Evolutionary conservation across 2,329 filamentous ascomycete species (phyloP).

Genomic region (Colletotrichum higginsianum): DNA sequence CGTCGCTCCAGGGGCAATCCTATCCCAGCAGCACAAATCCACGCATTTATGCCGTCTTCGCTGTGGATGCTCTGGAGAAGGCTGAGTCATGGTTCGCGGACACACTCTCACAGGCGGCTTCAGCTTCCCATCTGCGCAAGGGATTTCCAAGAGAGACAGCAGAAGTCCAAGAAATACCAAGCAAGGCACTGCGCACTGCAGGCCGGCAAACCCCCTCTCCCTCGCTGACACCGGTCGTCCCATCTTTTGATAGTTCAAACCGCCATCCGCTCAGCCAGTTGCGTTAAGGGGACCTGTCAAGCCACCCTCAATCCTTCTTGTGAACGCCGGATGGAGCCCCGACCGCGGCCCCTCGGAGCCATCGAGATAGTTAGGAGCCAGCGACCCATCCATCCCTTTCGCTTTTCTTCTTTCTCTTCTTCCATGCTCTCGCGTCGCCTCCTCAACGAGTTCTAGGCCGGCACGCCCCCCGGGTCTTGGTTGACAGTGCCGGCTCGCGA

Average conservation of each 20-base stretch:
- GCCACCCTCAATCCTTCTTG: slow-evolving; percentile 18
- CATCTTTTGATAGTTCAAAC: slow-evolving; percentile 32
- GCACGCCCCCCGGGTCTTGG: neutral
- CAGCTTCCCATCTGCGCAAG: slow-evolving; percentile 24
- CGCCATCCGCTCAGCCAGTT: slow-evolving; percentile 21
- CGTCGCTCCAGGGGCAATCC: slow-evolving; percentile 36
- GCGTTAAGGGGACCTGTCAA: slow-evolving; percentile 18
- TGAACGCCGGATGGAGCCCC: slow-evolving; percentile 10
- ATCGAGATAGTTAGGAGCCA: neutral
- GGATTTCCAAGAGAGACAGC: slow-evolving; percentile 5
- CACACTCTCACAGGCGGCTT: slow-evolving; percentile 14
- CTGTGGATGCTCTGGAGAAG: slow-evolving; percentile 40
- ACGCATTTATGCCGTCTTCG: slow-evolving; percentile 14
- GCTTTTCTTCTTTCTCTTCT: neutral
- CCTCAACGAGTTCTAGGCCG: neutral
- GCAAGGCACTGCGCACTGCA: neutral
- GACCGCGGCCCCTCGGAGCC: slow-evolving; percentile 5
- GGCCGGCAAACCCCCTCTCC: neutral
- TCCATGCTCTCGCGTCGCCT: slow-evolving; percentile 1
- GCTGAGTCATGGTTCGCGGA: slow-evolving; percentile 31
- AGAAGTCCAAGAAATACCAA: slow-evolving; percentile 21
- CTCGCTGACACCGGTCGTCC: slow-evolving; percentile 20
- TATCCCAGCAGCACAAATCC: slow-evolving; percentile 17
- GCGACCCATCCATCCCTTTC: slow-evolving; percentile 7
- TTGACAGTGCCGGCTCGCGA: slow-evolving; percentile 9